Evolutionary conservation across 257 asterid species (phyloP), one percentile per base, ranked within the genome.

Genomic region (Cordia subcordata): DNA sequence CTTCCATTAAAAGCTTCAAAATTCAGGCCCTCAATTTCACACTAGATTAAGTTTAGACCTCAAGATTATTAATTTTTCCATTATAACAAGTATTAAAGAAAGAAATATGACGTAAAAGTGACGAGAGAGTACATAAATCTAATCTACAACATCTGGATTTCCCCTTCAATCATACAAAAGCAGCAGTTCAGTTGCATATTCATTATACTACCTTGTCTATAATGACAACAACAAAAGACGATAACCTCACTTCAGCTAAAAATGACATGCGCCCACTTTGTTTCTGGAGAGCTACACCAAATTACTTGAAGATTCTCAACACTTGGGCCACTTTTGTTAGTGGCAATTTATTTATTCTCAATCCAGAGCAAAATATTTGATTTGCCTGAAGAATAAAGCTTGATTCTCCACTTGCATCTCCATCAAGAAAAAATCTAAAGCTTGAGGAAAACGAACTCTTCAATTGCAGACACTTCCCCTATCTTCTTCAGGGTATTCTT

Each of bases 371-470:
- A 27, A 27, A 27, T 27, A 27, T n/a, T 1, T 51, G 16, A 39
- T 40, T 22, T 14, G 10, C 22, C 27, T 4, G 17, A 17, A 37
- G 10, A 16, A 19, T 39, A 10, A 57, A 47, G 53, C 52, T 27
- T 18, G 17, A 27, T 14, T 21, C 27, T 11, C 35, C 35, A 27
- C 35, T 6, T 27, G 4, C 35, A 11, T 40, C n/a, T 38, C 50
- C 14, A 22, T 12, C 38, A 16, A 37, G 20, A 17, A 8, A 17
- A 4, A 13, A 13, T 42, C 72, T 69, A 86, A 42, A 88, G 90
- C 58, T 81, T 74, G 68, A 92, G 94, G 66, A 86, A 88, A 40
- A 86, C 99, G 55, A 88, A 84, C 78, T 92, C 99, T 40, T 92
- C 99, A 32, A 92, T 44, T 0, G 96, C 96, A 50, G 90, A 21